A percentile compares a stretch with the other conserved stretches of the same genome.
Conservation (phyloP, 2,329 filamentous ascomycete species). For the Diaporthe citri region DNA sequence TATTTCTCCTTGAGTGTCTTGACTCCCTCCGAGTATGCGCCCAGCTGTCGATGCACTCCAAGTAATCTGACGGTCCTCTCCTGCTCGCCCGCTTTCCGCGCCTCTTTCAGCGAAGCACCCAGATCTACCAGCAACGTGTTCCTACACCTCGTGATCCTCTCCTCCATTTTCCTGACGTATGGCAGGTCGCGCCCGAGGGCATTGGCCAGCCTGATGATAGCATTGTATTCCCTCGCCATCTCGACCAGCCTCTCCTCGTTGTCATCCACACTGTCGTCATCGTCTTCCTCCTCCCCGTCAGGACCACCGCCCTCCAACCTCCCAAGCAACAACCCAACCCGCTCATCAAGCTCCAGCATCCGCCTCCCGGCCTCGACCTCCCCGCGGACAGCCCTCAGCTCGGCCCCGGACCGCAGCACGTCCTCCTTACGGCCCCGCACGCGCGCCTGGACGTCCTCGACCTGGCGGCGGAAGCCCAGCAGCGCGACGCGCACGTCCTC, state of each 20-base stretch:
- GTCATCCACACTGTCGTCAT: conserved; percentile 49
- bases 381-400: conserved; percentile 74
- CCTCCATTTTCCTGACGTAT: conserved; percentile 65
- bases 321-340: conserved; percentile 73
- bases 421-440: conserved; percentile 75
- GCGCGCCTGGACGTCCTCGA: conserved; percentile 77
- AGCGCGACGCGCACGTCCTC: conserved; percentile 91
- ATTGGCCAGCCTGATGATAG: conserved; percentile 57
- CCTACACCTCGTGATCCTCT: conserved; percentile 65
- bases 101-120: conserved; percentile 60
- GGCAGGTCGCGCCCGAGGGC: conserved; percentile 61
- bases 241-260: conserved; percentile 52
- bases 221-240: conserved; percentile 60
- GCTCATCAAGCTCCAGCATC: conserved; percentile 76
- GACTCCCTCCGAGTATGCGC: conserved; percentile 65
- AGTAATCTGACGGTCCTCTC: conserved; percentile 64
- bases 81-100: conserved; percentile 55
- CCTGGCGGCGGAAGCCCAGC: conserved; percentile 85
- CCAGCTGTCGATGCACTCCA: conserved; percentile 64
- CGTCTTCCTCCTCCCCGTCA: conserved; percentile 49
- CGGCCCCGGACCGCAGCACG: conserved; percentile 71
- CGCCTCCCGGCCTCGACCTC: conserved; percentile 72
- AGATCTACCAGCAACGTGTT: conserved; percentile 70
- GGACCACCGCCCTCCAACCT: conserved; percentile 55
- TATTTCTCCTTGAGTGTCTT: conserved; percentile 59